Conservation (phyloP, 2,329 filamentous ascomycete species). For the Tolypocladium ovalisporum region DNA sequence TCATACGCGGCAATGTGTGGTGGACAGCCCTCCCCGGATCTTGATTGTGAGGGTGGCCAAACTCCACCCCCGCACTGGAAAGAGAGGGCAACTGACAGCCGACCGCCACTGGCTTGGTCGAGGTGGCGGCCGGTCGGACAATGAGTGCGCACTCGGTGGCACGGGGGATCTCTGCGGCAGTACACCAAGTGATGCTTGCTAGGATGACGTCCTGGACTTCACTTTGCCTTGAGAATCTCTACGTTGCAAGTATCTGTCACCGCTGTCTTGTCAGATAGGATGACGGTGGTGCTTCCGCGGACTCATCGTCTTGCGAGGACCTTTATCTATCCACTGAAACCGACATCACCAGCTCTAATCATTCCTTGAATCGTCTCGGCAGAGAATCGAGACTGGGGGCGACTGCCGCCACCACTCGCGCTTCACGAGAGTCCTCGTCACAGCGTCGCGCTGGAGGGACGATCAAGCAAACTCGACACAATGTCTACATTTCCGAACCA, state of each 20-base stretch:
- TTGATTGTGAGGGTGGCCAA: neutral
- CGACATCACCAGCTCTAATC: neutral
- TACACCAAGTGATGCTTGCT: neutral
- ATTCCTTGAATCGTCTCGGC: neutral
- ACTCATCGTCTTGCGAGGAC: neutral
- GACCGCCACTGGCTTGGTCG: neutral
- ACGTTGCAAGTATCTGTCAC: no score
- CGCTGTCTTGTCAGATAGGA: neutral
- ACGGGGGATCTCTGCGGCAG: neutral
- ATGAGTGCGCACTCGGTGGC: neutral
- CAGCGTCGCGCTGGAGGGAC: neutral
- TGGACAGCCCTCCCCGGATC: neutral
- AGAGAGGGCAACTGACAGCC: neutral
- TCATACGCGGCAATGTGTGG: neutral
- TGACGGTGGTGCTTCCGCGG: neutral
- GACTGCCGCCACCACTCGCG: neutral
- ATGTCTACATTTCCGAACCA: neutral
- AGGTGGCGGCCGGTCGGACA: neutral
- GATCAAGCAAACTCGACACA: neutral
- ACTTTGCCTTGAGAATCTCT: neutral
- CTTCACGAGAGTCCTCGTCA: neutral
- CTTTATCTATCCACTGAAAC: neutral
- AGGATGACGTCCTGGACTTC: neutral
- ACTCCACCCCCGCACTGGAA: neutral
- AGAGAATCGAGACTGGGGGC: neutral